A percentile compares a stretch with the other conserved stretches of the same genome.
phyloP scores from a whole-genome alignment of 352 stramenopile species.

The Phytophthora constricta region DNA sequence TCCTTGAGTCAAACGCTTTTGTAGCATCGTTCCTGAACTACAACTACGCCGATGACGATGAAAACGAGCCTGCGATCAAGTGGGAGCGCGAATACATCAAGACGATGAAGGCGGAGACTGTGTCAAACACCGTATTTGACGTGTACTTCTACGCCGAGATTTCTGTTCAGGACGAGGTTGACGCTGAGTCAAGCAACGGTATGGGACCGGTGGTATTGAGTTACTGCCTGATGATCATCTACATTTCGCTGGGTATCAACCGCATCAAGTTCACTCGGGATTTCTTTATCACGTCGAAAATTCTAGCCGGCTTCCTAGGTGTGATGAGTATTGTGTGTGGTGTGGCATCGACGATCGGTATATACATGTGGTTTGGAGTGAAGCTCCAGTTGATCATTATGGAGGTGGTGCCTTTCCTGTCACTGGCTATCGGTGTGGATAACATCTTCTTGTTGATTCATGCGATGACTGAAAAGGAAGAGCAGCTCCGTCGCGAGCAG shows the following conservation, averaged over 20 bases:
- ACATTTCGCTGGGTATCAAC: conserved; percentile 72
- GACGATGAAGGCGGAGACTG: conserved; percentile 50
- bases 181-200: conserved; percentile 55
- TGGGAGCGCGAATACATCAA: conserved; percentile 73
- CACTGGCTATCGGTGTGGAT: conserved; percentile 71
- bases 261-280: conserved; percentile 51
- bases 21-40: conserved; percentile 66
- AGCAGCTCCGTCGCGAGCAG: conserved; percentile 40
- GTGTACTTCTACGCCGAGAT: conserved; percentile 69
- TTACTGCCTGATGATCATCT: conserved; percentile 73
- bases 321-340: conserved; percentile 66
- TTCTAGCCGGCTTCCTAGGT: conserved; percentile 59
- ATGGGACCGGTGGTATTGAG: conserved; percentile 58
- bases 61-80: conserved; percentile 53
- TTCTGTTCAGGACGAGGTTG: conserved; percentile 67
- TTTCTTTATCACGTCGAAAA: conserved; percentile 69
- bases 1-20: conserved; percentile 53
- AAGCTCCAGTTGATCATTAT: conserved; percentile 80
- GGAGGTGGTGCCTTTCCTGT: conserved; percentile 74
- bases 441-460: conserved; percentile 80
- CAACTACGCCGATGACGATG: conserved; percentile 60
- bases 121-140: conserved; percentile 52
- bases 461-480: conserved; percentile 56
- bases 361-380: conserved; percentile 67
- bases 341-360: conserved; percentile 62